Evolutionary conservation across 352 stramenopile genomes (phyloP), one percentile per base, ranked within the genome.

Genomic region (Globisporangium rhizosaccharum): DNA sequence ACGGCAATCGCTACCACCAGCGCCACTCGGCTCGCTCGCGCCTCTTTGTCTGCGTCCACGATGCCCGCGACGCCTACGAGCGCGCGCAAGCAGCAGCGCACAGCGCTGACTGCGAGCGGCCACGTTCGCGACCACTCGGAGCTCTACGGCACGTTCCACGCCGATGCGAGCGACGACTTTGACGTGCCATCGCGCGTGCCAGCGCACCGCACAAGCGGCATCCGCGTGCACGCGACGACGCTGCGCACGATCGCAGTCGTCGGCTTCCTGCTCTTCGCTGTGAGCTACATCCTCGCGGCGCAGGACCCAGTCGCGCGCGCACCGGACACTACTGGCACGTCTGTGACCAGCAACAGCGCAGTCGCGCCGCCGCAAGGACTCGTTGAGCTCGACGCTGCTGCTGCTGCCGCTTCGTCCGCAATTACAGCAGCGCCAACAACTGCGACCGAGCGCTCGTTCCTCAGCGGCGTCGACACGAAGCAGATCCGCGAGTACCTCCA

Each of bases 141-240:
- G 33, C 69, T 68, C 53, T 85, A 85, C 63, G 75, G 72, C 51
- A 85, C 75, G 6, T 85, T 85, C 56, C 62, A 73, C 50, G 64
- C 57, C 18, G 58, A 59, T 26, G 44, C 18, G 18, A 41, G 25
- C 46, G 47, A 53, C 55, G 25, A n/a, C 33, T 39, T 49, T 7
- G 28, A 49, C 11, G 44, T 54, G 12, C 56, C 56, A 0, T 12
- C 23, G 47, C 56, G 56, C 46, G 56, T 61, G n/a, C 36, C 45
- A 9, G 37, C 18, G 11, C 9, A 30, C 9, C 56, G 8, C 23
- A 46, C 28, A 8, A 48, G 26, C 10, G 55, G 55, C 7, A 25
- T 61, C 33, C 30, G 33, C 33, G 46, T 33, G 2, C 56, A 61
- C 53, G 37, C 51, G 36, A 53, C 41, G 37, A 57, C 42, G 39